Evolutionary conservation across 2,329 filamentous ascomycete genomes (phyloP), one percentile per base, ranked within the genome.

Genomic region (Cladosporium cucumerinum): DNA sequence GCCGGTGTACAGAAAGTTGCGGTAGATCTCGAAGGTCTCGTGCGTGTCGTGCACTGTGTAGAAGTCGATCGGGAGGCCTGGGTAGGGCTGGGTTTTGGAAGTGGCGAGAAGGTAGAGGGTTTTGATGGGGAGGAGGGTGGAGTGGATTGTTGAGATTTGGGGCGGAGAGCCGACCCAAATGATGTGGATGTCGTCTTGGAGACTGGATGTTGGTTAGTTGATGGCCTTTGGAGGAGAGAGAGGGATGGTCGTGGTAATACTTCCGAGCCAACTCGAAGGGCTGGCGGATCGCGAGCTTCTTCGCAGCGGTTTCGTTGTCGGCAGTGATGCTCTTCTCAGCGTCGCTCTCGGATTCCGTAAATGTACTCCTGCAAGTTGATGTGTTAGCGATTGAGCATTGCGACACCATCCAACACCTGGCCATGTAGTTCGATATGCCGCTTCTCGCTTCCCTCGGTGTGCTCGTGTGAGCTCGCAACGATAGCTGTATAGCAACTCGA

Each of bases 1-100:
- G 54, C 61, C 65, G 6, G 66, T 68, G 63, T 74, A 73, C 1
- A 74, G 65, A 61, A 67, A 73, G 8, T 66, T 46, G 5, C 68
- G 57, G 57, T 72, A 74, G 10, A 72, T 32, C 8, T 59, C 46
- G 51, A 73, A 68, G 1, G 67, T 67, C 11, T 67, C 66, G 0
- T 46, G 39, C 8, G 39, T 23, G 39, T n/a, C 10, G 39, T 46
- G 10, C 6, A 21, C n/a, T 10, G 39, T 46, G n/a, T 21, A n/a
- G n/a, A 46, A 46, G n/a, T 21, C 39, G n/a, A 46, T 46, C 2
- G 39, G n/a, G n/a, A 46, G n/a, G 39, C 8, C 4, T 21, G 39
- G 60, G 21, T 28, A 18, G 14, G 8, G 21, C 30, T 64, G 28
- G 16, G 16, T n/a, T 12, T 2, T 26, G 26, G 14, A 28, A 12